Percentiles rank a stretch among this genome's conserved stretches.
Evolutionary conservation across 352 stramenopile genomes (phyloP).

Genomic region (Globisporangium cystogenes): DNA sequence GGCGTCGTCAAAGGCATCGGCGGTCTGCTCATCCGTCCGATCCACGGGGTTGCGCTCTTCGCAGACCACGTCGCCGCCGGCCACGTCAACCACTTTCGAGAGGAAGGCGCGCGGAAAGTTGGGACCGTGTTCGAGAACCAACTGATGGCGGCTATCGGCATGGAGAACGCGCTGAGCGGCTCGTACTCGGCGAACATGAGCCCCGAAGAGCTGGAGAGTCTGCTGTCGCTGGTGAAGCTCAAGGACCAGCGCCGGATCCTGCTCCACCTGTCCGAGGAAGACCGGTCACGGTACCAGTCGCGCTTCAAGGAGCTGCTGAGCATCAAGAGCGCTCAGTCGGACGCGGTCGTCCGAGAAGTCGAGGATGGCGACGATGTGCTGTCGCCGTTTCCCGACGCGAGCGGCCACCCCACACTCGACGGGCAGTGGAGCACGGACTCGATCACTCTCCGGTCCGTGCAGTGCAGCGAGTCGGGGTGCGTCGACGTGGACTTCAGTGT

Average conservation of each 20-base stretch:
- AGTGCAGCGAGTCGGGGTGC: not conserved
- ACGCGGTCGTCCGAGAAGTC: not conserved
- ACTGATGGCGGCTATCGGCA: constrained; percentile 22
- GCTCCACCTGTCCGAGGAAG: constrained; percentile 30
- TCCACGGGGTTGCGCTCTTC: constrained; percentile 42
- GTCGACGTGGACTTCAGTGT: constrained; percentile 2
- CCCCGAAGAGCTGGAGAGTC: constrained; percentile 7
- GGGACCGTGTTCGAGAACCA: constrained; percentile 36
- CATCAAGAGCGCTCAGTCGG: not conserved
- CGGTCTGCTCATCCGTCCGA: constrained; percentile 31
- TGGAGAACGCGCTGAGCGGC: constrained; percentile 14
- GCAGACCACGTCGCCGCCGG: constrained; percentile 42
- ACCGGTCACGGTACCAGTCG: constrained; percentile 26
- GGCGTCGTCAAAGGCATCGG: constrained; percentile 36
- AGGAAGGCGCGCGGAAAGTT: constrained; percentile 11
- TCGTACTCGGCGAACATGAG: constrained; percentile 8
- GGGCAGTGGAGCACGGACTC: not conserved
- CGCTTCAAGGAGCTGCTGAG: constrained; percentile 36
- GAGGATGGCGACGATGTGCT: not conserved
- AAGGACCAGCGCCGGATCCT: constrained; percentile 24
- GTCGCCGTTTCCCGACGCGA: not conserved
- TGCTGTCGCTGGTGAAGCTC: constrained; percentile 3
- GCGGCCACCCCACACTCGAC: not conserved
- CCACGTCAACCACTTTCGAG: constrained; percentile 24
- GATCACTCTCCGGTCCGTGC: constrained; percentile 1